Base-by-base conservation (phyloP, 2,329 filamentous ascomycete species). In the Massarina eburnea region DNA sequence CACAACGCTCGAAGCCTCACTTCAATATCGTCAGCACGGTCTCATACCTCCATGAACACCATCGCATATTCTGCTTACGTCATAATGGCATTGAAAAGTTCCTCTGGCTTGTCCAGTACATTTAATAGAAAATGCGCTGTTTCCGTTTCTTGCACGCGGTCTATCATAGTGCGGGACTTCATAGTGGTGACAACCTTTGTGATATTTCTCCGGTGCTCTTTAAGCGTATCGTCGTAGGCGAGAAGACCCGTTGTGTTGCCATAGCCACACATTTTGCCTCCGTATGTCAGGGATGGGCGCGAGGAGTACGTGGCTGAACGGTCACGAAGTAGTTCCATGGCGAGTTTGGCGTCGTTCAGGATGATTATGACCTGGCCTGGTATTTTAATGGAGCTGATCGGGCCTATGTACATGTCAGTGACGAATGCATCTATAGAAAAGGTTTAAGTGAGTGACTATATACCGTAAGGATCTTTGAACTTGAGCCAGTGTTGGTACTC, bases 401-500 rank as follows among this genome's bases (percentile, higher is more conserved):
- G 62, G 5, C 63, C 61, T 45, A 21, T 4, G 27, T 30, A 14
- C 9, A 30, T 6, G 27, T 30, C n/a, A 14, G 12, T 30, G 12
- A 4, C n/a, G 27, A 14, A 14, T 30, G 10, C 7, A 10, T 10
- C 24, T 26, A 10, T 10, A 10, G 10, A 26, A 26, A 10, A 26
- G 24, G 24, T 26, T 10, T 26, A 10, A 6, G 24, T 5, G 27
- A 30, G 4, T 30, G 27, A 14, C 7, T 18, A 18, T 19, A 24
- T 17, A 38, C 35, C 36, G 15, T 48, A 43, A n/a, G 61, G 42
- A 12, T 73, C 66, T 51, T 75, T 76, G 48, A 74, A 68, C 35
- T 76, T 63, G 1, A 71, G 42, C 73, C 73, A 76, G 41, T 76
- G 72, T 17, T 68, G 48, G 56, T 62, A 73, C 41, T 76, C 74